A percentile compares a stretch with the other conserved stretches of the same genome.
These are phyloP conservation scores for Niveomyces coronatus DNA, from an alignment of 2,329 filamentous ascomycete species.

Conservation along the genomic window DNA sequence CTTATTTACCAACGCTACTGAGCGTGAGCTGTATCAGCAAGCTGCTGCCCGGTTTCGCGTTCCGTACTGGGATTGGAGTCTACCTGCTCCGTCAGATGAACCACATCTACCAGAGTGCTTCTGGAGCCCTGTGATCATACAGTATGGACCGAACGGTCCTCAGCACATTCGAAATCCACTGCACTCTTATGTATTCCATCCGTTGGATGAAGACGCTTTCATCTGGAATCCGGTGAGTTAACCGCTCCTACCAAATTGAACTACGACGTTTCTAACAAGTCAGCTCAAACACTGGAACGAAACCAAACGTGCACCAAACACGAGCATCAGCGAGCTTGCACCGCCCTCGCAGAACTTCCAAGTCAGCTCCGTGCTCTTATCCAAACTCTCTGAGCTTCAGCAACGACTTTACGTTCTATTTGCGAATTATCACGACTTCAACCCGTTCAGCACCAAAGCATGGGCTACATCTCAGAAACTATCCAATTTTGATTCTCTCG, in stretches of 20 bases:
- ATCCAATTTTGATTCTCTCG: constrained; percentile 50
- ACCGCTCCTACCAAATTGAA: neutral
- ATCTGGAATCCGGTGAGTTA: constrained; percentile 47
- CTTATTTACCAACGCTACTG: constrained; percentile 35
- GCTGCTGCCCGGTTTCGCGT: constrained; percentile 43
- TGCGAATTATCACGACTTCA: constrained; percentile 57
- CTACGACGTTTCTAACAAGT: neutral
- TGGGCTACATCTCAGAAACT: constrained; percentile 41
- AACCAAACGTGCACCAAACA: constrained; percentile 47
- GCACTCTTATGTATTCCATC: constrained; percentile 49
- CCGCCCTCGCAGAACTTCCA: constrained; percentile 47
- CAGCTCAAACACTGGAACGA: constrained; percentile 50
- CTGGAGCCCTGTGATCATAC: constrained; percentile 38
- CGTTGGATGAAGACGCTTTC: constrained; percentile 48
- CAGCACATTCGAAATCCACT: constrained; percentile 52
- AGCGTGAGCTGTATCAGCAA: constrained; percentile 37
- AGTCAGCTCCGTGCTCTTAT: constrained; percentile 34
- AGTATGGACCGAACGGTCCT: constrained; percentile 45
- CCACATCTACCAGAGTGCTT: constrained; percentile 35
- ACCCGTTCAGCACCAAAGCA: constrained; percentile 58
- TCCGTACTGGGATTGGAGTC: constrained; percentile 52
- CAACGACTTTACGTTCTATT: constrained; percentile 58
- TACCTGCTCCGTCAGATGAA: constrained; percentile 34
- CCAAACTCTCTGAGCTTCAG: constrained; percentile 43
- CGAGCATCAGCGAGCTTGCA: constrained; percentile 16